phyloP scores from a whole-genome alignment of 805 yeast genomes.

The Vanderwaltozyma polyspora region DNA sequence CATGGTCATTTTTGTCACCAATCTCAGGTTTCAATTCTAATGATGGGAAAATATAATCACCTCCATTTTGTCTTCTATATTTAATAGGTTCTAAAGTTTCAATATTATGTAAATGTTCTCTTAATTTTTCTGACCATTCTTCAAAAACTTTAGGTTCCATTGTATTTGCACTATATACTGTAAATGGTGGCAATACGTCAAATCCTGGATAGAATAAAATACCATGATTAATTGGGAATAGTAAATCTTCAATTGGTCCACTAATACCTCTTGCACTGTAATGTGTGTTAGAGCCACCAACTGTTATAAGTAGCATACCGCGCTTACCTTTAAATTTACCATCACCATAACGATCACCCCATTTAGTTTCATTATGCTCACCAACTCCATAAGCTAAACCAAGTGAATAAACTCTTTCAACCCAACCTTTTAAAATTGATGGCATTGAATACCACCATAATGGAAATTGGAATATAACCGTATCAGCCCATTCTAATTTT shows the following conservation, averaged over 20 bases:
- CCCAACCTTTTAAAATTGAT: conserved; percentile 25
- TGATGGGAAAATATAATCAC: conserved; percentile 8
- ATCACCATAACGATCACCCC: conserved; percentile 14
- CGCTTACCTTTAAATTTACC: conserved; percentile 12
- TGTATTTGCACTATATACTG: conserved; percentile 5
- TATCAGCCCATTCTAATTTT: conserved; percentile 24
- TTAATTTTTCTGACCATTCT: conserved; percentile 2
- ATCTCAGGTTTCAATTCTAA: conserved; percentile 8
- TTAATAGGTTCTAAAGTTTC: conserved; percentile 7
- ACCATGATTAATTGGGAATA: conserved; percentile 20
- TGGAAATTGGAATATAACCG: conserved; percentile 20
- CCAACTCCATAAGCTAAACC: conserved; percentile 18
- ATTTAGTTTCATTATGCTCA: conserved; percentile 5
- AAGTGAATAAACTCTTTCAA: conserved; percentile 17
- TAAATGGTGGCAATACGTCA: conserved; percentile 13
- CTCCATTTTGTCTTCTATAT: conserved; percentile 12
- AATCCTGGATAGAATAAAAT: conserved; percentile 18
- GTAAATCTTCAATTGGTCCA: conserved; percentile 16
- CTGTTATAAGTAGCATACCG: conserved; percentile 7
- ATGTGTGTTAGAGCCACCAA: conserved; percentile 12
- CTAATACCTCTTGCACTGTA: conserved; percentile 12
- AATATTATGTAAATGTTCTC: conserved; percentile 5
- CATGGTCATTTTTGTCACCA: conserved; percentile 8
- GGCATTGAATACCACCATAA: conserved; percentile 26
- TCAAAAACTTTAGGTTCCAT: conserved; percentile 1